phyloP scores from a whole-genome alignment of 2,329 filamentous ascomycete species.

The Massarina eburnea region DNA sequence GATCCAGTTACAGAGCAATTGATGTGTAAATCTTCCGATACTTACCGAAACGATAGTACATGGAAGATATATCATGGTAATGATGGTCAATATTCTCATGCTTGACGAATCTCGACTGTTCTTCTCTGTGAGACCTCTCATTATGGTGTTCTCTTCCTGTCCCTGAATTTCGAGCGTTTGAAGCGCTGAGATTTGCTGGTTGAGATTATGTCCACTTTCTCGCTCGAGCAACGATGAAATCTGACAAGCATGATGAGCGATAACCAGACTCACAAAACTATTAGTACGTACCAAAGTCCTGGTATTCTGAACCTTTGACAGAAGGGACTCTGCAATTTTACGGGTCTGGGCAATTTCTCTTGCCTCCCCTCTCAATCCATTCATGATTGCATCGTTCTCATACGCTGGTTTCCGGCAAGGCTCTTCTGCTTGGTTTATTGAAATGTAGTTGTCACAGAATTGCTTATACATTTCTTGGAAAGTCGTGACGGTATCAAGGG shows the following conservation, averaged over 20 bases:
- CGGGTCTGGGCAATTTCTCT: conserved; percentile 13
- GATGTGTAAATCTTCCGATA: background rate
- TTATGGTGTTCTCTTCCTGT: conserved; percentile 19
- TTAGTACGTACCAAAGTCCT: conserved; percentile 12
- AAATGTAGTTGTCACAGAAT: conserved; percentile 2
- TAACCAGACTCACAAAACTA: conserved; percentile 4
- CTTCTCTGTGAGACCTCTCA: conserved; percentile 25
- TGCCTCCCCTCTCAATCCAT: conserved; percentile 10
- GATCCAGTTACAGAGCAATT: background rate
- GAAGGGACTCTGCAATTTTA: conserved; percentile 14
- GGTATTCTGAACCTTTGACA: conserved; percentile 16
- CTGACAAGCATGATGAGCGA: conserved; percentile 3
- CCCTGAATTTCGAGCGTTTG: conserved; percentile 19
- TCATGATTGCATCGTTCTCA: conserved; percentile 7
- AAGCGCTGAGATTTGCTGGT: conserved; percentile 20
- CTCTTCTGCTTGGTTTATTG: background rate
- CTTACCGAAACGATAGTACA: conserved; percentile 27
- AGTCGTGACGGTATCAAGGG: conserved; percentile 17
- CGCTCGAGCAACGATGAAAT: conserved; percentile 22
- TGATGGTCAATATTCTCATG: conserved; percentile 25
- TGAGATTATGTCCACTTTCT: conserved; percentile 17
- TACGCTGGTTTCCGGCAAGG: background rate
- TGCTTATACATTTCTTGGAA: conserved; percentile 18
- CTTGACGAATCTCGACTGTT: conserved; percentile 22
- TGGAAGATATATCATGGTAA: conserved; percentile 27